A percentile compares a stretch with the other conserved stretches of the same genome.
phyloP scores from a whole-genome alignment of 2,329 filamentous ascomycete genomes.

The Monosporascus ibericus region DNA sequence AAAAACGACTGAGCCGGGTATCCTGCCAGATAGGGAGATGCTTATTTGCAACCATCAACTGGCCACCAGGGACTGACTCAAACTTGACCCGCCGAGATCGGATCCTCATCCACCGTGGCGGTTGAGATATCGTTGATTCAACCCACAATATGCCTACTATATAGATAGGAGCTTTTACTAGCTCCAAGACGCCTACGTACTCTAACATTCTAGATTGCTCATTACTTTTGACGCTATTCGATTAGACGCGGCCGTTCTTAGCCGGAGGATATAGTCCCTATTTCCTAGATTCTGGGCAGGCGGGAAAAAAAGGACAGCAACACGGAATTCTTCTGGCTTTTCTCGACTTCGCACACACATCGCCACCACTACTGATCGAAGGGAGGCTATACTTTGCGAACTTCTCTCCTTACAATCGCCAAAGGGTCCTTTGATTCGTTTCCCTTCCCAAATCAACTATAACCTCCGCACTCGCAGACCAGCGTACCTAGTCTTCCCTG shows the following conservation, averaged over 20 bases:
- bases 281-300: too few relatives aligned
- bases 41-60: neutral
- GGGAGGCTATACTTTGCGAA: too few relatives aligned
- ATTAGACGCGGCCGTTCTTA: too few relatives aligned
- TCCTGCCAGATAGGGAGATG: neutral
- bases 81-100: neutral
- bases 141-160: neutral
- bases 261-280: too few relatives aligned
- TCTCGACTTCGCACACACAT: neutral
- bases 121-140: neutral
- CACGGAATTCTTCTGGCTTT: neutral
- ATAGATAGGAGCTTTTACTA: too few relatives aligned
- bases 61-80: neutral
- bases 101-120: neutral
- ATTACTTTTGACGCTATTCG: too few relatives aligned
- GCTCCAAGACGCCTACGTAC: too few relatives aligned
- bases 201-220: too few relatives aligned
- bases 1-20: too few relatives aligned
- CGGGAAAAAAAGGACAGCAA: neutral
- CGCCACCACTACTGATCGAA: neutral
- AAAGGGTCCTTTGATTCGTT: neutral
- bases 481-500: slow-evolving; percentile 1
- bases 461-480: too few relatives aligned
- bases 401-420: too few relatives aligned
- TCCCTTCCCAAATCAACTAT: neutral